These are phyloP conservation scores for Prunus campanulata DNA, from an alignment of 306 rosid species.

Conservation along the genomic window DNA sequence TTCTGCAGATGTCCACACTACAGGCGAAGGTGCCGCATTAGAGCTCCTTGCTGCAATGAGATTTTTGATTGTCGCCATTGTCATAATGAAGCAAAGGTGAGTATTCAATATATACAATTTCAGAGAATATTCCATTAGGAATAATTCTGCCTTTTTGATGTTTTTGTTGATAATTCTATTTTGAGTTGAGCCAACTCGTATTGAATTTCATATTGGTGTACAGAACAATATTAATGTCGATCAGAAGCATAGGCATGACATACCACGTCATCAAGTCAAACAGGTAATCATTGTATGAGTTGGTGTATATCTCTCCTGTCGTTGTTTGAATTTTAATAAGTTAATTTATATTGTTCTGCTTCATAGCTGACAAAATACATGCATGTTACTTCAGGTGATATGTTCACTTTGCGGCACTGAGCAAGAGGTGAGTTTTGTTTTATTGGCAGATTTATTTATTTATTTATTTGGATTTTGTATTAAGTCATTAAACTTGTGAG, in stretches of 20 bases:
- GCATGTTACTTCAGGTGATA: slow-evolving; percentile 52
- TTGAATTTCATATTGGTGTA: neutral
- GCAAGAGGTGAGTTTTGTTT: slow-evolving; percentile 60
- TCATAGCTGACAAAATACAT: slow-evolving; percentile 16
- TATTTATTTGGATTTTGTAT: neutral
- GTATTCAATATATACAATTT: neutral
- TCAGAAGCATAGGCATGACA: slow-evolving; percentile 65
- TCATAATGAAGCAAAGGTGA: slow-evolving; percentile 70
- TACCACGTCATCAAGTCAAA: slow-evolving; percentile 69
- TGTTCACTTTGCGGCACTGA: slow-evolving; percentile 81
- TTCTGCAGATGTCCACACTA: slow-evolving; percentile 72
- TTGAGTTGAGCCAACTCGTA: neutral
- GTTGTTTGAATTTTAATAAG: neutral
- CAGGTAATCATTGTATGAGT: slow-evolving; percentile 34
- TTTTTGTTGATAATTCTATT: neutral
- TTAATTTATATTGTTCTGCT: neutral
- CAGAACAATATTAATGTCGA: slow-evolving; percentile 69
- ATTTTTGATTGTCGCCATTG: slow-evolving; percentile 77
- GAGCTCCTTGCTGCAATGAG: slow-evolving; percentile 94
- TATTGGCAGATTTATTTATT: neutral
- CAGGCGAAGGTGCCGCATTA: slow-evolving; percentile 60
- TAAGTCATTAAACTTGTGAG: neutral
- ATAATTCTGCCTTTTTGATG: neutral
- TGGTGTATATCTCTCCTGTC: neutral
- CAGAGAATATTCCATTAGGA: neutral